Conservation (phyloP, 2,329 filamentous ascomycete species). For the Penicillium rolfsii region DNA sequence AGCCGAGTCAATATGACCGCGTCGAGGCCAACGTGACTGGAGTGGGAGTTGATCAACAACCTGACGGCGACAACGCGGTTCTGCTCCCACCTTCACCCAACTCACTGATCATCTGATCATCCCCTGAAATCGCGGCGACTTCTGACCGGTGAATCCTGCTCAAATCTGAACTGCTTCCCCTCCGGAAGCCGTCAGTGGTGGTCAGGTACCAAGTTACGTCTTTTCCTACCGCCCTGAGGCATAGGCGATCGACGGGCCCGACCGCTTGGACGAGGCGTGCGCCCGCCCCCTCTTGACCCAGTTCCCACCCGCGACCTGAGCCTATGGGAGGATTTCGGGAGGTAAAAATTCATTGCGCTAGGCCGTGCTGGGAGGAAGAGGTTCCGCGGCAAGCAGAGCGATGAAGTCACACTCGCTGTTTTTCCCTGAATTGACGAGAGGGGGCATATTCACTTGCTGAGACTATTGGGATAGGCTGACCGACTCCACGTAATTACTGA, state of each 20-base stretch:
- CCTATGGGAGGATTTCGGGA: background rate
- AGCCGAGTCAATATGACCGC: no score
- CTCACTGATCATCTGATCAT: background rate
- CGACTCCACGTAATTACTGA: no score
- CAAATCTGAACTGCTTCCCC: background rate
- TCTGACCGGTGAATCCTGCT: background rate
- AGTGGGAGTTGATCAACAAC: background rate
- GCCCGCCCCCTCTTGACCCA: background rate
- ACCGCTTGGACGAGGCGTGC: background rate
- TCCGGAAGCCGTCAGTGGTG: background rate
- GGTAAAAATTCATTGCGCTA: background rate
- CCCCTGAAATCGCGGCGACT: background rate
- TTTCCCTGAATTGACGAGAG: background rate
- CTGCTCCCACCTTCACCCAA: background rate
- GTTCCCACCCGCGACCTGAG: background rate
- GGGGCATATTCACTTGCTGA: background rate
- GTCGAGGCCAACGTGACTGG: no score
- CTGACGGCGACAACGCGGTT: background rate
- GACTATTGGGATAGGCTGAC: background rate
- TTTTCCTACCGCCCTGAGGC: background rate
- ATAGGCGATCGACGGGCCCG: constrained; percentile 4
- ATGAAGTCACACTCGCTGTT: constrained; percentile 1
- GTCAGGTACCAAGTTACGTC: background rate
- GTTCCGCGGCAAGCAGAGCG: background rate
- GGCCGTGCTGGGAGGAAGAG: background rate